Conservation (phyloP, 306 rosid species). For the Canavalia gladiata region DNA sequence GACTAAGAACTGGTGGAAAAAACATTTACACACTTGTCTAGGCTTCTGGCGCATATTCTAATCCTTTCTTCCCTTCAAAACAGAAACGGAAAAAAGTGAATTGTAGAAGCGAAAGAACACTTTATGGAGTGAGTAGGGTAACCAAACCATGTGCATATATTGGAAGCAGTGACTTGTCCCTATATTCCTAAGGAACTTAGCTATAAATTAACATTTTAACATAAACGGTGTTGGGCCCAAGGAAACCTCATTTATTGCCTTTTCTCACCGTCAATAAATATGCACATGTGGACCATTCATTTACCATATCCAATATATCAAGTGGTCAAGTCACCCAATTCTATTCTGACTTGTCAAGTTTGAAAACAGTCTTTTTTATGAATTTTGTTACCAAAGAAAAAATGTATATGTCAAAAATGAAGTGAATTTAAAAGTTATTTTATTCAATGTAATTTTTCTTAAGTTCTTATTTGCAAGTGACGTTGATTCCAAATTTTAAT, state of each 20-base stretch:
- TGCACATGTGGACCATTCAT: constrained; percentile 44
- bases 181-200: constrained; percentile 33
- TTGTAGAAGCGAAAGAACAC: not conserved
- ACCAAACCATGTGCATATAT: constrained; percentile 63
- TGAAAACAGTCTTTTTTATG: not conserved
- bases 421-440: not conserved
- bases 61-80: not conserved
- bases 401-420: not conserved
- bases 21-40: not conserved
- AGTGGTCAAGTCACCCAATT: too few relatives aligned
- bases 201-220: constrained; percentile 9
- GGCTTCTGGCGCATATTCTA: not conserved
- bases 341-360: too few relatives aligned
- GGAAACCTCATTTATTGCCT: constrained; percentile 45
- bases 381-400: not conserved
- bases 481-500: not conserved
- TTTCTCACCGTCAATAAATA: constrained; percentile 43
- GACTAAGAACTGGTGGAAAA: not conserved
- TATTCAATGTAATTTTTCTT: not conserved
- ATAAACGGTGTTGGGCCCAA: constrained; percentile 58
- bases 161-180: constrained; percentile 55
- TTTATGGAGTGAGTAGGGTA: constrained; percentile 4
- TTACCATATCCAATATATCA: not conserved
- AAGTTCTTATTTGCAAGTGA: not conserved
- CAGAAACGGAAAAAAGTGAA: not conserved